A percentile compares a stretch with the other conserved stretches of the same genome.
Conservation (phyloP, 208 protist species). For the Trypanosoma cruzi region DNA sequence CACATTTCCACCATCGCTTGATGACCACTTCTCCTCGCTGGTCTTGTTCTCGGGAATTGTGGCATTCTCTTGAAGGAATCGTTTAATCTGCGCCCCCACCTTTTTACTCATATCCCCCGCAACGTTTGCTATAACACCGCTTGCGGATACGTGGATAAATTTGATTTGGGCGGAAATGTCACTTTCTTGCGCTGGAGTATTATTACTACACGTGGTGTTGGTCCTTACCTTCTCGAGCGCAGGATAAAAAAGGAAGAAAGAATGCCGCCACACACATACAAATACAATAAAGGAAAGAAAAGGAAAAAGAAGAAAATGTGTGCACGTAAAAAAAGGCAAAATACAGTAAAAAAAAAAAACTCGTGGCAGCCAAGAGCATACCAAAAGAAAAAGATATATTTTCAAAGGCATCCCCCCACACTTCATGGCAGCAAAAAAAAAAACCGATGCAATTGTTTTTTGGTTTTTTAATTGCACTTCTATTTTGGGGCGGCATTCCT, state of each 20-base stretch:
- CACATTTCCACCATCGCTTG: constrained; percentile 51
- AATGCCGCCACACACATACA: neutral
- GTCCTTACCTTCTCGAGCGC: neutral
- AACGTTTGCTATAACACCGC: neutral
- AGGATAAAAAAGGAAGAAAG: neutral
- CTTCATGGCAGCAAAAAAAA: too few species aligned
- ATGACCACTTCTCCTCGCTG: constrained; percentile 28
- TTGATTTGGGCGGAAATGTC: neutral
- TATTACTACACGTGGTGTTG: neutral
- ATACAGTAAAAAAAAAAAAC: neutral
- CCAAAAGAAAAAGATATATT: too few species aligned
- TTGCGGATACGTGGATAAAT: neutral
- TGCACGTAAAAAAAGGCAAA: neutral
- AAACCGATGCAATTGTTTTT: too few species aligned
- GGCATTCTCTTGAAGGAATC: constrained; percentile 4
- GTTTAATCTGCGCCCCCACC: constrained; percentile 25
- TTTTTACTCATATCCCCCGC: constrained; percentile 26
- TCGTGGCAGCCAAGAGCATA: too few species aligned
- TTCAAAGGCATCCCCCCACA: too few species aligned
- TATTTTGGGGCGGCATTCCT: too few species aligned
- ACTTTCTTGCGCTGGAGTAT: neutral
- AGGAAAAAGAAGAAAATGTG: neutral
- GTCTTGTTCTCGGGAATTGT: neutral
- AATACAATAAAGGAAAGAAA: neutral
- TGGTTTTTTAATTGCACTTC: too few species aligned